Conservation (phyloP, 2,329 filamentous ascomycete genomes). For the Cryphonectria carpinicola region DNA sequence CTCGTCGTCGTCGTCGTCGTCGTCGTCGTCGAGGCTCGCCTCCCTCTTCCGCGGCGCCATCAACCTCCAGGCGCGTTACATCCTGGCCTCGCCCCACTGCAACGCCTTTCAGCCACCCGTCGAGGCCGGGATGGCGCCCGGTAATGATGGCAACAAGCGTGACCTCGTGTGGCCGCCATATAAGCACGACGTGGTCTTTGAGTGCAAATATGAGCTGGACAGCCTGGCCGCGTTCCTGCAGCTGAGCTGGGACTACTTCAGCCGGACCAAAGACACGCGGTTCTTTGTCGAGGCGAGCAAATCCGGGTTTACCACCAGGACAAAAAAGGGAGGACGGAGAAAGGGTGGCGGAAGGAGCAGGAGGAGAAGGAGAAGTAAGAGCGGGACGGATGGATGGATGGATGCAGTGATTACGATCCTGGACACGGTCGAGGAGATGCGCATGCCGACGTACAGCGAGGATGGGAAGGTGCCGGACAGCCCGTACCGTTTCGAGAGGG, state of each 20-base stretch:
- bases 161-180: conserved; percentile 44
- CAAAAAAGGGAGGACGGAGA: background rate
- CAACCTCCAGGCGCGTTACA: conserved; percentile 66
- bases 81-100: conserved; percentile 71
- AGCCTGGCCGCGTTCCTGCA: conserved; percentile 77
- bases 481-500: conserved; percentile 72
- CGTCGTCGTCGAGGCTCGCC: conserved; percentile 63
- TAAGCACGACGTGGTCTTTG: conserved; percentile 70
- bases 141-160: conserved; percentile 21
- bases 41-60: conserved; percentile 66
- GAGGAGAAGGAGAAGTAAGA: background rate
- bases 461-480: conserved; percentile 55
- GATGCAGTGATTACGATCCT: conserved; percentile 68
- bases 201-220: conserved; percentile 86
- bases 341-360: background rate
- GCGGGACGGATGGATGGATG: conserved; percentile 54
- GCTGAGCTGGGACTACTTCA: conserved; percentile 72
- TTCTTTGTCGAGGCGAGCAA: conserved; percentile 64
- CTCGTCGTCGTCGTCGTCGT: no score
- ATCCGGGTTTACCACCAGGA: background rate
- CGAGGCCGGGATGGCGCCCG: conserved; percentile 59
- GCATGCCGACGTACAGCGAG: conserved; percentile 66
- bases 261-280: conserved; percentile 65
- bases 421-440: conserved; percentile 64
- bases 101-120: conserved; percentile 81